These are phyloP conservation scores for Orbilia brochopaga DNA, from an alignment of 2,329 filamentous ascomycete species.

Conservation along the genomic window DNA sequence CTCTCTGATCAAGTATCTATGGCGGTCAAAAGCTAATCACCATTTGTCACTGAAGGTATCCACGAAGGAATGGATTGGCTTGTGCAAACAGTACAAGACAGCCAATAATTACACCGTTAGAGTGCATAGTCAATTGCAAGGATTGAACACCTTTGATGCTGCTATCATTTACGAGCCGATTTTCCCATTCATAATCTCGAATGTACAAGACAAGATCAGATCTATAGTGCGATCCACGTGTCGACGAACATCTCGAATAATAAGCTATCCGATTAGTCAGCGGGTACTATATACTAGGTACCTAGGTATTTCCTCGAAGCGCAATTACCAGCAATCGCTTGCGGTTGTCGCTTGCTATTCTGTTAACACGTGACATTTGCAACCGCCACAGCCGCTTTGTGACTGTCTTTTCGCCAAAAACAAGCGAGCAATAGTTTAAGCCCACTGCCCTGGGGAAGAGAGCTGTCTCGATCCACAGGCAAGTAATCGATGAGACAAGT, in stretches of 20 bases:
- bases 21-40: neutral
- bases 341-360: too few species aligned
- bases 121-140: neutral
- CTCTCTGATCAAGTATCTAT: slow-evolving; percentile 2
- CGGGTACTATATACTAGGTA: too few species aligned
- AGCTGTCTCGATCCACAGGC: neutral
- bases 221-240: too few species aligned
- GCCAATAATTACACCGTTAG: slow-evolving; percentile 6
- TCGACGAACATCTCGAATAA: too few species aligned
- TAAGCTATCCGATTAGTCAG: too few species aligned
- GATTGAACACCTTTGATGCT: too few species aligned
- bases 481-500: neutral
- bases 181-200: too few species aligned
- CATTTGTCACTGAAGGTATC: slow-evolving; percentile 68
- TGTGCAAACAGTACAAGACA: slow-evolving; percentile 61
- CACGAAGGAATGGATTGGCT: slow-evolving; percentile 99
- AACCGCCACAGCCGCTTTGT: neutral
- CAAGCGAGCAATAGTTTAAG: neutral
- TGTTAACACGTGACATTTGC: neutral
- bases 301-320: too few species aligned
- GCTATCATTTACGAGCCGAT: too few species aligned
- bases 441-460: too few species aligned
- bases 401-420: neutral
- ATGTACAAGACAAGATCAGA: too few species aligned
- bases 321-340: too few species aligned